Evolutionary conservation across 2,329 filamentous ascomycete genomes (phyloP).

Genomic region (Grosmannia serpens): DNA sequence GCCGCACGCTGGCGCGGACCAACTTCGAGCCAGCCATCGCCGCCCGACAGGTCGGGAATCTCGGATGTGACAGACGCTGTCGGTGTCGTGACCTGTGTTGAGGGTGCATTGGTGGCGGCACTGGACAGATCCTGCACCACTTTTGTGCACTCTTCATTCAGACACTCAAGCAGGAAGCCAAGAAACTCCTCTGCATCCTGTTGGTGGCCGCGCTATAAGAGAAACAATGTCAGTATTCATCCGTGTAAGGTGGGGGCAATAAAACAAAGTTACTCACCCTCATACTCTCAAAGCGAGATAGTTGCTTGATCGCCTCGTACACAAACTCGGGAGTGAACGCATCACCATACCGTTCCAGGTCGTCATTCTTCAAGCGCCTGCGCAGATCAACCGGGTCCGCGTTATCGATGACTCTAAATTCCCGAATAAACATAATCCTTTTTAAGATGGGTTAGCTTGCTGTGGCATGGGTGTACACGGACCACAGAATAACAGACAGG

Average conservation of each 20-base stretch:
- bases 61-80: constrained; percentile 18
- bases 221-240: not conserved
- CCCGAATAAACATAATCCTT: constrained; percentile 91
- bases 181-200: constrained; percentile 97
- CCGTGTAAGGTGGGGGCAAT: not conserved
- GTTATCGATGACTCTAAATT: constrained; percentile 80
- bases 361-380: constrained; percentile 63
- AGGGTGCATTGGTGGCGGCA: constrained; percentile 18
- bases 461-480: not conserved
- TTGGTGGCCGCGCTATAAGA: constrained; percentile 69
- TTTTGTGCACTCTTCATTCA: constrained; percentile 83
- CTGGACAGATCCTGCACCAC: constrained; percentile 49
- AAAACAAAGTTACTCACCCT: constrained; percentile 43
- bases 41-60: constrained; percentile 14
- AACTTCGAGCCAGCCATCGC: constrained; percentile 81
- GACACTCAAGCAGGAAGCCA: constrained; percentile 79
- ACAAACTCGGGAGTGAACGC: constrained; percentile 90
- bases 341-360: constrained; percentile 83
- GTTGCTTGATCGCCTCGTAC: constrained; percentile 78
- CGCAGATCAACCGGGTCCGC: constrained; percentile 62
- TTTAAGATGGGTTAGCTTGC: not conserved
- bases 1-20: constrained; percentile 82
- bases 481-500: not conserved
- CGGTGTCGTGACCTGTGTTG: constrained; percentile 30
- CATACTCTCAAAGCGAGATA: constrained; percentile 87